Percentiles rank a stretch among this genome's conserved stretches.
Conservation (phyloP, 805 yeast genomes). For the Wickerhamiella australiensis region DNA sequence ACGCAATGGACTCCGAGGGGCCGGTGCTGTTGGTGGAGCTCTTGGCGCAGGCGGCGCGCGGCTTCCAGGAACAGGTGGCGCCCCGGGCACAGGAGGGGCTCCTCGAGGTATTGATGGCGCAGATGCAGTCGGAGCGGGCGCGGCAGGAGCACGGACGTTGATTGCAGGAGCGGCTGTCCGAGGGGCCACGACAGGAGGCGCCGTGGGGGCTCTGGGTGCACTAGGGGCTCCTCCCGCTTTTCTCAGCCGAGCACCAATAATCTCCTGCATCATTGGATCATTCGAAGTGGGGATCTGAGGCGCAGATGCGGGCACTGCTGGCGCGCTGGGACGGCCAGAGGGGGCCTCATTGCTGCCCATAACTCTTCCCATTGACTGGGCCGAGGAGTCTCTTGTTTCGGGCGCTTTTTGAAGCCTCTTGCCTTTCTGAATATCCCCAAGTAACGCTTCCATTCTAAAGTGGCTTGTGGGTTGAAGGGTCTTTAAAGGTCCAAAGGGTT, state of each 20-base stretch:
- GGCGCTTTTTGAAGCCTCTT: conserved; percentile 43
- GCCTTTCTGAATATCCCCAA: conserved; percentile 78
- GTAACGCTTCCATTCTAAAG: conserved; percentile 31
- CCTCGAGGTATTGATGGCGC: conserved; percentile 16
- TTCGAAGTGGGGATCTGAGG: conserved; percentile 8
- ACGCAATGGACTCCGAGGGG: conserved; percentile 9
- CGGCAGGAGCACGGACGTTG: conserved; percentile 17
- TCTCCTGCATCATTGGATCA: conserved; percentile 14
- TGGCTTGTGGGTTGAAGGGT: too few species aligned
- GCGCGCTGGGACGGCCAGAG: neutral
- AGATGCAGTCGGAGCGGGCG: conserved; percentile 24
- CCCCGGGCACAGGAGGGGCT: conserved; percentile 14
- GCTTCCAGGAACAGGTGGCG: conserved; percentile 17
- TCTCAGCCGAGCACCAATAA: conserved; percentile 21
- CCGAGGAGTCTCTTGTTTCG: conserved; percentile 55
- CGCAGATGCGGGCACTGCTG: conserved; percentile 15
- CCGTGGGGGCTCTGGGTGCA: conserved; percentile 16
- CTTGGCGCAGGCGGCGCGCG: conserved; percentile 15
- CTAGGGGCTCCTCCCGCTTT: neutral
- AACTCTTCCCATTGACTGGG: conserved; percentile 35
- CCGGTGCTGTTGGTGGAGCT: conserved; percentile 11
- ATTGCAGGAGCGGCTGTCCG: neutral
- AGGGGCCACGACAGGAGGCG: conserved; percentile 12
- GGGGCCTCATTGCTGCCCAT: conserved; percentile 17
- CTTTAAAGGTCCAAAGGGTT: neutral